Base-by-base conservation (phyloP, 441 rosid species). In the Lepidium campestre region DNA sequence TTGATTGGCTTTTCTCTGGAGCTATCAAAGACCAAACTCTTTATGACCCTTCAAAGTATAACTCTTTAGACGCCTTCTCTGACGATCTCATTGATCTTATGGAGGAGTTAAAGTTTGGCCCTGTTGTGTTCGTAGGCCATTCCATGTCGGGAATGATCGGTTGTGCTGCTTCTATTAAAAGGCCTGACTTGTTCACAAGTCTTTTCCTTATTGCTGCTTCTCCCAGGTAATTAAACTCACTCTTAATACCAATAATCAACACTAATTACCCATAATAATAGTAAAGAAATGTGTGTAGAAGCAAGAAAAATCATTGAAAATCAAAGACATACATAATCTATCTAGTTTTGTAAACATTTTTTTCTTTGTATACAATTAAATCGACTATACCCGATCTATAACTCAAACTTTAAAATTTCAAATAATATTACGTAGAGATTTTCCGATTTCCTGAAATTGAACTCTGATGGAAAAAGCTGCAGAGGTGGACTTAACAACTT, bases 91-190 rank as follows among this genome's bases (percentile, higher is more conserved):
- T 88, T 8, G 31, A 45, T 27, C 82, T 93, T n/a, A 13, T 88
- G n/a, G 94, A 86, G 1, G 96, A 88, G 65, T 55, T 85, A 67
- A 59, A 58, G 63, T 57, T 85, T 27, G 69, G 71, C 15, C 78
- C 93, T 0, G 73, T 67, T 2, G 80, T 83, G 35, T 85, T 82
- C 65, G 71, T 86, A 27, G 98, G 97, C 22, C 98, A 93, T 68
- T 93, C 97, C 77, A 83, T 91, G 89, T 82, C 97, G 32, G 92
- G 87, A 27, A 84, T 91, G 85, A 84, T 89, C 44, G 90, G 92
- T n/a, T 87, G 94, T 80, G 78, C 86, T 67, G 94, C 96, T 73
- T 89, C 96, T 63, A 50, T 83, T 36, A 83, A 80, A 68, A 80
- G 86, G 65, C 98, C 94, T 7, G 79, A 85, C n/a, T 88, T 91